Conservation (phyloP, 805 yeast genomes). For the Kluyveromyces nonfermentans region DNA sequence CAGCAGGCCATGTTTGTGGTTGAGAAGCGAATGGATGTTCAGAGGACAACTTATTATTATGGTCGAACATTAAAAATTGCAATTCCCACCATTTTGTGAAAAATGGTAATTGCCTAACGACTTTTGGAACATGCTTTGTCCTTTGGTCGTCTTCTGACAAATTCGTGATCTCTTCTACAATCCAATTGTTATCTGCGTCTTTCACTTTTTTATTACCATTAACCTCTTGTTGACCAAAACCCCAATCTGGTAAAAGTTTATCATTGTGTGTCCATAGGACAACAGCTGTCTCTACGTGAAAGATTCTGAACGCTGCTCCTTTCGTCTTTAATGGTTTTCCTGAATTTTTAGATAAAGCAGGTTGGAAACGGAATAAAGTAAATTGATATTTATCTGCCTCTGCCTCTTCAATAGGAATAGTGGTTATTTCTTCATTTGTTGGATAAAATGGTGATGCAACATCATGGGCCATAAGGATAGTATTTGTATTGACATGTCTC, state of each 20-base stretch:
- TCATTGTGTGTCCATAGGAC: slow-evolving; percentile 92
- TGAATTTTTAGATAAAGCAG: slow-evolving; percentile 42
- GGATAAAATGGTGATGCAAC: slow-evolving; percentile 91
- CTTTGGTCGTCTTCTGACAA: slow-evolving; percentile 47
- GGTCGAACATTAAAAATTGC: slow-evolving; percentile 82
- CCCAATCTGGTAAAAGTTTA: slow-evolving; percentile 89
- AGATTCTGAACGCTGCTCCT: slow-evolving; percentile 55
- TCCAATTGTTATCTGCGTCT: slow-evolving; percentile 67
- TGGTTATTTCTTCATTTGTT: slow-evolving; percentile 89
- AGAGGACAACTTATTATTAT: slow-evolving; percentile 76
- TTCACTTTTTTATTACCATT: slow-evolving; percentile 82
- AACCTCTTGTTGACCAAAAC: slow-evolving; percentile 80
- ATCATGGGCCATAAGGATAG: slow-evolving; percentile 80
- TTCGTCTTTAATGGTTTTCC: slow-evolving; percentile 49
- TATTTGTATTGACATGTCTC: slow-evolving; percentile 71
- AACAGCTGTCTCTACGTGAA: slow-evolving; percentile 81
- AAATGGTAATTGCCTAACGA: slow-evolving; percentile 57
- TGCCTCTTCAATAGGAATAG: slow-evolving; percentile 55
- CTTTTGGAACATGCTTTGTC: slow-evolving; percentile 53
- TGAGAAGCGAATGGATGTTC: slow-evolving; percentile 94
- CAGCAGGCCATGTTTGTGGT: slow-evolving; percentile 87
- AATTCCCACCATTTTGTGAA: slow-evolving; percentile 82
- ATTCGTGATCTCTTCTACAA: slow-evolving; percentile 57
- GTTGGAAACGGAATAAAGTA: slow-evolving; percentile 69
- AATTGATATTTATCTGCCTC: slow-evolving; percentile 49